Evolutionary conservation across 2,329 filamentous ascomycete genomes (phyloP), one percentile per base, ranked within the genome.

Genomic region (Ambrosiella cleistominuta): DNA sequence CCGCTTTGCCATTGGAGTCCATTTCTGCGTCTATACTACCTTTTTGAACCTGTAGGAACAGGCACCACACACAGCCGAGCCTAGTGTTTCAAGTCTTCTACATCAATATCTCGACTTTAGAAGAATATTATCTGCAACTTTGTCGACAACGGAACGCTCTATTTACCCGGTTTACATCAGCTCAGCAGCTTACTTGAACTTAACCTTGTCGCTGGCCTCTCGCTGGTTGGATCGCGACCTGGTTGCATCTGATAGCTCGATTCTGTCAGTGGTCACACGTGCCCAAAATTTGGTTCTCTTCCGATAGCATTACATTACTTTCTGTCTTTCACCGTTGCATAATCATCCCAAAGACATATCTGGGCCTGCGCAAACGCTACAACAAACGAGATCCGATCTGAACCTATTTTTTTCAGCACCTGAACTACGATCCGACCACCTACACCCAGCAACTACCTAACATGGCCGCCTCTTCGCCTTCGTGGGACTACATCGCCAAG

Each of bases 401-500:
- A 51, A n/a, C 12, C 27, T 11, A 51, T 11, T 1, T 51, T 19
- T 35, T 17, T 39, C n/a, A 9, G 15, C 12, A 40, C 51, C 51
- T 42, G 37, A 37, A 17, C 35, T 6, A 15, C 12, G 9, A n/a
- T 35, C 19, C 47, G 9, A 11, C 47, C 8, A 11, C 47, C 19
- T 35, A 8, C 47, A 13, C 17, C 15, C 19, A 9, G 9, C 13
- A 8, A 51, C 37, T 7, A 11, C 15, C 37, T 13, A 47, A 38
- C 12, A 60, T 60, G 59, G 56, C 56, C 27, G 17, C 50, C 35
- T 77, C 77, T 67, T 70, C 73, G 63, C 79, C 83, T 66, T 85
- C 88, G 71, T 97, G 91, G 91, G 89, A 97, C 75, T 97, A 94
- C 75, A 98, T 97, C 69, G 90, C 91, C 70, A 98, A 98, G 73